Evolutionary conservation across 176 grass and related monocot species (phyloP), one percentile per base, ranked within the genome.

Genomic region (Musa schizocarpa): DNA sequence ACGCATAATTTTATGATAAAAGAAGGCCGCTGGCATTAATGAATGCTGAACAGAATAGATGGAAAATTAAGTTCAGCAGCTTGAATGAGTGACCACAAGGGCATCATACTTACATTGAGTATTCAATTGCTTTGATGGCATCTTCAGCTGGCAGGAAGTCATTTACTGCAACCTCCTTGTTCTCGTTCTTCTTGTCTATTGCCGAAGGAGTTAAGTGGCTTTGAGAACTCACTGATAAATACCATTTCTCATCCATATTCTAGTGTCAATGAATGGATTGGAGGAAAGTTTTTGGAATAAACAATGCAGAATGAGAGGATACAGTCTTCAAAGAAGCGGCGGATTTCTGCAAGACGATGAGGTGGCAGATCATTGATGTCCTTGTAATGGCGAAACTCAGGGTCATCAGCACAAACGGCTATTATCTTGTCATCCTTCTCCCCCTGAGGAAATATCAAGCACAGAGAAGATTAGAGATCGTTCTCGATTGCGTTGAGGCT

Each of bases 341-440:
- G 94, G 1, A 98, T 98, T 81, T 98, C 94, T 79, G 89, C 88
- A 57, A 98, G 90, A 65, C 90, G 94, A 77, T 98, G 94, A 1
- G 82, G 84, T 68, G 94, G 88, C 53, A 98, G 82, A 0, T 98
- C 94, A 69, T 85, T 93, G 77, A 98, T 98, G 90, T 98, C 94
- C 50, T 50, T 91, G 84, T 89, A 91, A 84, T 98, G 94, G 59
- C 88, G 85, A 63, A 82, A 93, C 74, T 98, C 90, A 62, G 94
- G 94, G 76, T 98, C 94, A 73, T 98, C 94, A 79, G 94, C 94
- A 87, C 94, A 98, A 26, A 98, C 94, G n/a, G 94, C 94, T 83
- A 93, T 98, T 80, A 98, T 99, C 84, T 99, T 99, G 69, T 99
- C 95, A 87, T 94, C 95, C 82, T 91, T 98, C 88, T 99, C 95